Evolutionary conservation across 1,284 basidiomycete genomes (phyloP), one percentile per base, ranked within the genome.

Genomic region (Testicularia cyperi): DNA sequence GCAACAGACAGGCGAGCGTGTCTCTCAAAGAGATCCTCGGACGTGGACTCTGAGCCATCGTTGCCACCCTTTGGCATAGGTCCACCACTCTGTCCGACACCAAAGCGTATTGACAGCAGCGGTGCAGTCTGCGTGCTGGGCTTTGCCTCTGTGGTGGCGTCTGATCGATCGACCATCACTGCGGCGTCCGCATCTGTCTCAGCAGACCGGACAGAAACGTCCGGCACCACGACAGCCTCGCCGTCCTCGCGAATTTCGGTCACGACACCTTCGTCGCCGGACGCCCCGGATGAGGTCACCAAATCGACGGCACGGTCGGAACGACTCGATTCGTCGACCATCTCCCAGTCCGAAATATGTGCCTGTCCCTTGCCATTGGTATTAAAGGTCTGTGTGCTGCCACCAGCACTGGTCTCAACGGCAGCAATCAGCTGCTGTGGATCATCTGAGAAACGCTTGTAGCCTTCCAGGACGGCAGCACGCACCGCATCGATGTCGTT

Each of bases 191-290:
- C 23, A 8, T 44, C 38, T 2, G 9, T 26, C 20, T 38, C 28
- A 14, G 37, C n/a, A 16, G 29, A 15, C 6, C 35, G 25, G 2
- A 35, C 41, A 19, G 16, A 33, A 12, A 40, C 5, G 25, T 55
- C 60, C 2, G 45, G 51, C 20, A 66, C 54, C 21, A 58, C 44
- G 13, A 66, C 49, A 1, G 58, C 37, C 20, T 60, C 48, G n/a
- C 64, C 64, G 16, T 55, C 55, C 16, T 66, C 58, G 4, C 48
- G 42, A 15, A 66, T 64, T 44, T 66, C 64, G 28, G 64, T 63
- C 25, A 66, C 48, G n/a, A 51, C 28, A 15, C 52, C 60, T 18
- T 25, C 24, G 32, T 47, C 42, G 32, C 23, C 16, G 32, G 21
- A 19, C 36, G 44, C 22, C 28, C 39, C 6, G 47, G 48, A 1